phyloP scores from a whole-genome alignment of 805 yeast genomes.

The Danielia oregonensis region DNA sequence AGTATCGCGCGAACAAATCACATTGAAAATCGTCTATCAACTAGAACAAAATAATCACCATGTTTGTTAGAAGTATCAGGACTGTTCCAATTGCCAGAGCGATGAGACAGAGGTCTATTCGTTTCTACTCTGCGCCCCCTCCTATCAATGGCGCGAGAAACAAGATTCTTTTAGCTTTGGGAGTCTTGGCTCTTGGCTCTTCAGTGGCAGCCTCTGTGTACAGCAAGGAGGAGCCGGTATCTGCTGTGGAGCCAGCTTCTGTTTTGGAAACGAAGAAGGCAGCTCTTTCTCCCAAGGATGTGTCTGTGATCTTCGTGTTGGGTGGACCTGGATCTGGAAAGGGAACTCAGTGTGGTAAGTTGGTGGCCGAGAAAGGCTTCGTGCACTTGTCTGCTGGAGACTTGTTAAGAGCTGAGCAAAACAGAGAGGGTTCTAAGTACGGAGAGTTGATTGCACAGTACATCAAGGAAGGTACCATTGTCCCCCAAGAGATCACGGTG shows the following conservation, averaged over 20 bases:
- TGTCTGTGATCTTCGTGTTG: slow-evolving; percentile 81
- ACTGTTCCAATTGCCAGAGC: background rate
- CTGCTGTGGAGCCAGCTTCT: slow-evolving; percentile 45
- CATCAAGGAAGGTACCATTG: slow-evolving; percentile 85
- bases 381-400: slow-evolving; percentile 97
- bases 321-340: slow-evolving; percentile 99
- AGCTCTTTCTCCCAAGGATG: slow-evolving; percentile 61
- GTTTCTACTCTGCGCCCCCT: slow-evolving; percentile 1
- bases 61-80: slow-evolving; percentile 2
- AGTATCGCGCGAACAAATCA: slow-evolving; percentile 1
- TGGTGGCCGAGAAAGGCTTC: slow-evolving; percentile 77
- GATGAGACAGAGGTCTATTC: too few species aligned
- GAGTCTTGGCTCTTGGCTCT: slow-evolving; percentile 50
- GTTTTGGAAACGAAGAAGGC: slow-evolving; percentile 13
- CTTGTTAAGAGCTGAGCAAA: slow-evolving; percentile 86
- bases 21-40: background rate
- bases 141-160: slow-evolving; percentile 14
- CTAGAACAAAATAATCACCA: too few species aligned
- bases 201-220: slow-evolving; percentile 41
- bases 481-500: slow-evolving; percentile 89
- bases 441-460: slow-evolving; percentile 82
- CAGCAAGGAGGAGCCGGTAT: slow-evolving; percentile 41
- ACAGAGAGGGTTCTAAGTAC: slow-evolving; percentile 72
- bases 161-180: slow-evolving; percentile 26
- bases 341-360: slow-evolving; percentile 90